Percentiles rank a stretch among this genome's conserved stretches.
Conservation (phyloP, 768 basidiomycete species). For the Coprinellus aureogranulatus region DNA sequence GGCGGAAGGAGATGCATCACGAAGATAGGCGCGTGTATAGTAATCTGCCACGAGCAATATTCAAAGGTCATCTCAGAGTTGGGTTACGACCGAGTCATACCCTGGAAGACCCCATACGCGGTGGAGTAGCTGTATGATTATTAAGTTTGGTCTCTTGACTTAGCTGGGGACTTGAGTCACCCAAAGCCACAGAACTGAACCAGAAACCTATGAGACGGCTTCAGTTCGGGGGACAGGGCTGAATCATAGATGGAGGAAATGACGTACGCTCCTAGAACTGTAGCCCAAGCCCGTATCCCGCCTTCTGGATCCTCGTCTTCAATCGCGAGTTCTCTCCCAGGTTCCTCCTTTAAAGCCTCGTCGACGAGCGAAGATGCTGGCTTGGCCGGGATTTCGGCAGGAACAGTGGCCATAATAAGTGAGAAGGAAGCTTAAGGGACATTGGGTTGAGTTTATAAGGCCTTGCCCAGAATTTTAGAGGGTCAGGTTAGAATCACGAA, state of each 20-base stretch:
- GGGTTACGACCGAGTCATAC: background rate
- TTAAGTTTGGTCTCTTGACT: too few species aligned
- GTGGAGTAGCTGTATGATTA: constrained; percentile 19
- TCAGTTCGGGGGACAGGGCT: background rate
- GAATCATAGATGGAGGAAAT: background rate
- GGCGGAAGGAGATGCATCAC: constrained; percentile 15
- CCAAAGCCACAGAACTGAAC: too few species aligned
- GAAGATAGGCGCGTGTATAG: constrained; percentile 24
- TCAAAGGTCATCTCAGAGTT: background rate
- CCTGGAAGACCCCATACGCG: constrained; percentile 27
- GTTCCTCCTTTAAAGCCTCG: too few species aligned
- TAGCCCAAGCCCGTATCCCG: constrained; percentile 11
- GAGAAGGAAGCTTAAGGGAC: too few species aligned
- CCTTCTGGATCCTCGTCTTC: constrained; percentile 13
- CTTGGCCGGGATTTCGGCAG: too few species aligned
- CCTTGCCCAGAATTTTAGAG: too few species aligned
- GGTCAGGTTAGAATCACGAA: too few species aligned
- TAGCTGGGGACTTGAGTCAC: too few species aligned
- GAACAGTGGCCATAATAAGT: too few species aligned
- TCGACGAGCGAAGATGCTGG: too few species aligned
- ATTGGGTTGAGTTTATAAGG: too few species aligned
- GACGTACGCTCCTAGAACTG: constrained; percentile 13
- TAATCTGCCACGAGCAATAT: constrained; percentile 16
- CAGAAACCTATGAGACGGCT: background rate
- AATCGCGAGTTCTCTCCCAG: too few species aligned